Evolutionary conservation across 75 land plant species (phyloP), one percentile per base, ranked within the genome.

Genomic region (Ceratopteris richardii): DNA sequence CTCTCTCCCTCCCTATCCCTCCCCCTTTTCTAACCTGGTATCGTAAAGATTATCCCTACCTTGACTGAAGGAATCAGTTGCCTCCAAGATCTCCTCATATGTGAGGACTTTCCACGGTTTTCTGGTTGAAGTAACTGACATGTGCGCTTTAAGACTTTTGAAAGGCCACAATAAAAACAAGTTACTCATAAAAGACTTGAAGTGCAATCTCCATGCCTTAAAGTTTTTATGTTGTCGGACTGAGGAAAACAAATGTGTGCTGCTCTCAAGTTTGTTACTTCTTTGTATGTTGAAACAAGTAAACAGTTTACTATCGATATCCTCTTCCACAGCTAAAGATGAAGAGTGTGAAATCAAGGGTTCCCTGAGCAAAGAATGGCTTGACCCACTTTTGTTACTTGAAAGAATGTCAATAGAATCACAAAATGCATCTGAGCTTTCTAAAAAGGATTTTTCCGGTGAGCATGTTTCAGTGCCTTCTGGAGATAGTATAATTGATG

Each of bases 41-140:
- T n/a, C n/a, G n/a, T n/a, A n/a, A 14, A 11, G 42, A 31, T 18
- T 37, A 33, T 9, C 3, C 37, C 3, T 9, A 90, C 96, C 90
- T 57, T 79, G 63, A 57, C 69, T 61, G 53, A 90, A 90, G 12
- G 62, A 65, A 65, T 71, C 68, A 47, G 96, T 86, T 30, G 96
- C 90, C 40, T 39, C 14, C 37, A 63, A 70, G 31, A 90, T 58
- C 53, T 90, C 90, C 43, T 83, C 73, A 36, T 65, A 86, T 17
- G 90, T 76, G 68, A 86, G 86, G 62, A 80, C 80, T 53, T 57
- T 83, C 90, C 96, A 90, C 2, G 71, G 53, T 31, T 21, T 23
- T 52, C 54, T 6, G 43, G 42, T 57, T 59, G 40, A 2, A 25
- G 25, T 23, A n/a, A 46, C 14, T n/a, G 48, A 14, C 14, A 20